Conservation (phyloP, 139 green algal genomes). For the Chlamydomonas incerta region DNA sequence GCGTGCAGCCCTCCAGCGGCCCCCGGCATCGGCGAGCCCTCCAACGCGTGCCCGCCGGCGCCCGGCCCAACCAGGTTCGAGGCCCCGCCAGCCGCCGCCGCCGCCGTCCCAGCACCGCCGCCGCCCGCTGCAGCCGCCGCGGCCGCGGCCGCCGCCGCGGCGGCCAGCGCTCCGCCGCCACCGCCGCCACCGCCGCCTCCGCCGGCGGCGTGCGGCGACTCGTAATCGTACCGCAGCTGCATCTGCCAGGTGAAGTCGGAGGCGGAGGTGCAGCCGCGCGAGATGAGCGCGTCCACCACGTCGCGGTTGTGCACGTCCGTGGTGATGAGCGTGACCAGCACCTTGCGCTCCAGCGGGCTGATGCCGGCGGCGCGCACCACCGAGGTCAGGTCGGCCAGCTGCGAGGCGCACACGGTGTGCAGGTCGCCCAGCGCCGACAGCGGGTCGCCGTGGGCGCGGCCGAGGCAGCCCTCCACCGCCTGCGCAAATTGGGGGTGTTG, state of each 20-base stretch:
- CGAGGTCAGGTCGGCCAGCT: slow-evolving; percentile 66
- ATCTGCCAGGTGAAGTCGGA: slow-evolving; percentile 84
- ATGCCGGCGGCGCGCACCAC: slow-evolving; percentile 63
- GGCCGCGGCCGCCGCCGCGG: background rate
- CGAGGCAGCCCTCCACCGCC: slow-evolving; percentile 48
- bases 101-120: background rate
- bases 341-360: slow-evolving; percentile 62
- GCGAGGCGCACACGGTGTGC: slow-evolving; percentile 43
- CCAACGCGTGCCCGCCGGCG: background rate
- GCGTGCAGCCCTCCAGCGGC: no score
- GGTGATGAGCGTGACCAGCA: slow-evolving; percentile 81
- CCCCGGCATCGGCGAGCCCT: no score
- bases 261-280: slow-evolving; percentile 33
- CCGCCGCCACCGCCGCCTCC: background rate
- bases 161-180: background rate
- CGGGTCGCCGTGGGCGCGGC: background rate
- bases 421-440: slow-evolving; percentile 30
- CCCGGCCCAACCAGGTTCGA: no score
- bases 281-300: slow-evolving; percentile 71
- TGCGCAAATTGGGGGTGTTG: background rate
- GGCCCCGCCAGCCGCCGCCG: no score
- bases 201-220: background rate
- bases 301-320: slow-evolving; percentile 85
- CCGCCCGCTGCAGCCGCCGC: no score
- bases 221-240: slow-evolving; percentile 68